Evolutionary conservation across 805 yeast genomes (phyloP), one percentile per base, ranked within the genome.

Genomic region (Spathaspora passalidarum): DNA sequence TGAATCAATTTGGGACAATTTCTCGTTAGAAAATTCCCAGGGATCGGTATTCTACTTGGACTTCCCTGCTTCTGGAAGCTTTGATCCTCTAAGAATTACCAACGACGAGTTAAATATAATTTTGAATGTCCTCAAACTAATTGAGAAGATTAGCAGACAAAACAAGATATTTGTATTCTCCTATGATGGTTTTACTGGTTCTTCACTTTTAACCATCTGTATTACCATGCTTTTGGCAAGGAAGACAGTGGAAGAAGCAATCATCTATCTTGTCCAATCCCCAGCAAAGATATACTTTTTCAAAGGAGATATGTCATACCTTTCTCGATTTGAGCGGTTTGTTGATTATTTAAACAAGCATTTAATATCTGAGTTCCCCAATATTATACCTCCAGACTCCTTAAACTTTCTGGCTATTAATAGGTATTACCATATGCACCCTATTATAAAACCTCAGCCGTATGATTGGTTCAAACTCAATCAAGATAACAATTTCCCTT

Each of bases 131-230:
- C 49, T 68, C 37, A 65, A 62, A 43, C 50, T 63, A 40, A 54
- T 69, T 38, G 51, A 65, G 39, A 36, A 32, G 51, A 52, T 23
- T 37, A 48, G 35, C 38, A 38, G 41, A 55, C 56, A 40, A 42
- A 53, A 37, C 56, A 62, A 38, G 23, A 56, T 65, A 4, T 63
- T 67, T 37, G 50, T 66, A 4, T 67, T 61, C 46, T 65, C 64
- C 3, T 62, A 59, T 48, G 75, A 69, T 51, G 73, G 75, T 1
- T 68, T 65, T 46, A 66, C 74, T 7, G 72, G 71, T 3, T 52
- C 64, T 16, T 56, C 68, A 9, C 44, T 66, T 18, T 47, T 66
- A 29, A 45, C 59, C 5, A 48, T 60, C 32, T 43, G 46, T 6
- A 34, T 50, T 20, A 48, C 50, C 5, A 44, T 51, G 38, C 49